Evolutionary conservation across 306 rosid genomes (phyloP).

Genomic region (Myrica gale): DNA sequence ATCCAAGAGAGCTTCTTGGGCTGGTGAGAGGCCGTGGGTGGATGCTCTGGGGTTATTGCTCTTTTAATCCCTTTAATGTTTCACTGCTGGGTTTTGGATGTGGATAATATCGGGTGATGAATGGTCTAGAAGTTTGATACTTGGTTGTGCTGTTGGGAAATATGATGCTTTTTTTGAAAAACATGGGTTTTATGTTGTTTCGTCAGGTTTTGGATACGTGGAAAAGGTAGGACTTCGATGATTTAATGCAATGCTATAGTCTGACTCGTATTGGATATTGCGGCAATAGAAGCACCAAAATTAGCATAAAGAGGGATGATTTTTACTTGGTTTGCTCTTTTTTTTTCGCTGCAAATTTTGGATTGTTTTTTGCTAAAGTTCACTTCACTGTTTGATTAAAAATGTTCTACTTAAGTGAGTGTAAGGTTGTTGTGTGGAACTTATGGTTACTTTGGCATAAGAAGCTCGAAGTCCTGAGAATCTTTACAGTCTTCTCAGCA

Average conservation of each 20-base stretch:
- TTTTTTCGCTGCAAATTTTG: not conserved
- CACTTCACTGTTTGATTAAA: not conserved
- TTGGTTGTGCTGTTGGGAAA: not conserved
- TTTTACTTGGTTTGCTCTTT: not conserved
- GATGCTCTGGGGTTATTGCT: not conserved
- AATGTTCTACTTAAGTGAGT: not conserved
- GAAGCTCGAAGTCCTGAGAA: too few relatives aligned
- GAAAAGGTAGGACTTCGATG: not conserved
- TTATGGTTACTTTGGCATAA: too few relatives aligned
- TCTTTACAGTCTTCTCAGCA: too few relatives aligned
- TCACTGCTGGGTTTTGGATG: not conserved
- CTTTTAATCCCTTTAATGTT: not conserved
- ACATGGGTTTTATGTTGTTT: too few relatives aligned
- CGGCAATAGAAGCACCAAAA: not conserved
- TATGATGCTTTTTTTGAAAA: not conserved
- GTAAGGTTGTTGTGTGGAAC: too few relatives aligned
- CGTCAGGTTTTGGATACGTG: not conserved
- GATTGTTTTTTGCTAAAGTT: not conserved
- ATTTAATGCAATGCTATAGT: not conserved
- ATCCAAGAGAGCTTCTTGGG: not conserved
- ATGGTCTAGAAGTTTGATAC: not conserved
- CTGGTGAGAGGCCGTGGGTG: not conserved
- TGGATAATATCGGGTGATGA: not conserved
- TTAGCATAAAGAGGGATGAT: not conserved
- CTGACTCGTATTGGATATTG: not conserved